Conservation (phyloP, 2,329 filamentous ascomycete genomes). For the Colletotrichum truncatum region DNA sequence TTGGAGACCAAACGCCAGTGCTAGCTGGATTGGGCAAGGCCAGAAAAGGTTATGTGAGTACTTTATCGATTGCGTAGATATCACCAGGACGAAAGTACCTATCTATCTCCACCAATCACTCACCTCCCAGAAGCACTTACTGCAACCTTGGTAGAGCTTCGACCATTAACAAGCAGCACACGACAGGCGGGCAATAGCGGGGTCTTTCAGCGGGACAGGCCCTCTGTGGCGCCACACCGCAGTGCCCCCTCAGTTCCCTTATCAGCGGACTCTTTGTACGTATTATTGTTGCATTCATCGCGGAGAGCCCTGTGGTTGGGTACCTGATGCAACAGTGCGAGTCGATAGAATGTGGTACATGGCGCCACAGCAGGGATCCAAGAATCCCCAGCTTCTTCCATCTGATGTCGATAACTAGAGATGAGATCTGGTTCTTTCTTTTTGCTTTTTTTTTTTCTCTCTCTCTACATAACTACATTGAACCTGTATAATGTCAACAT, state of each 20-base stretch:
- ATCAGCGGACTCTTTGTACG: neutral
- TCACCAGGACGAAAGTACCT: neutral
- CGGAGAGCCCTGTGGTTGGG: neutral
- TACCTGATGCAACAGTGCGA: conserved; percentile 26
- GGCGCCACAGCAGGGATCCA: neutral
- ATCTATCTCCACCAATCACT: too few relatives aligned
- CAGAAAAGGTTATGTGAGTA: neutral
- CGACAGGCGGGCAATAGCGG: neutral
- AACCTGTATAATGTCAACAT: too few relatives aligned
- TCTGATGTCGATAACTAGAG: neutral
- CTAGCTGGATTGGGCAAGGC: conserved; percentile 9
- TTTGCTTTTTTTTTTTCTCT: too few relatives aligned
- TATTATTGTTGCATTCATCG: conserved; percentile 24
- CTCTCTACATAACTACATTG: too few relatives aligned
- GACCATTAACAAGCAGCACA: too few relatives aligned
- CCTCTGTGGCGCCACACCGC: neutral
- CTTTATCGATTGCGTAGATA: neutral
- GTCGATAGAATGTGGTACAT: neutral
- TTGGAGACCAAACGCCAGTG: neutral
- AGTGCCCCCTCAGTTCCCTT: neutral
- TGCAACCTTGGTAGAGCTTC: too few relatives aligned
- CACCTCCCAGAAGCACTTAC: too few relatives aligned
- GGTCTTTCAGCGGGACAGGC: neutral
- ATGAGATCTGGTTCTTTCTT: neutral
- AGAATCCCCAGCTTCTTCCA: neutral